Evolutionary conservation across 2,329 filamentous ascomycete species (phyloP).

Genomic region (Elsinoe ampelina): DNA sequence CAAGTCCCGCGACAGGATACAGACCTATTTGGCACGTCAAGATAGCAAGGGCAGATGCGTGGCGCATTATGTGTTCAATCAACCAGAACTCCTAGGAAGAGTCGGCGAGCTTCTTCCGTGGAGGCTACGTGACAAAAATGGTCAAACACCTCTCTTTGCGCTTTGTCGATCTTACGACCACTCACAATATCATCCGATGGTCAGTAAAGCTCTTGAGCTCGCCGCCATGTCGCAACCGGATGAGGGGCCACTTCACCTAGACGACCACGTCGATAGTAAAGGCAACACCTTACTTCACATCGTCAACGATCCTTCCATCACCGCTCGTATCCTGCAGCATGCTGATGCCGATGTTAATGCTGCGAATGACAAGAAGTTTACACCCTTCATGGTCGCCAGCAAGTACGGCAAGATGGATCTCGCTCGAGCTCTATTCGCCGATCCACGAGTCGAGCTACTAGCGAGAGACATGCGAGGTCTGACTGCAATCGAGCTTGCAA

Average conservation of each 20-base stretch:
- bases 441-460: slow-evolving; percentile 75
- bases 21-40: slow-evolving; percentile 61
- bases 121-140: slow-evolving; percentile 87
- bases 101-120: slow-evolving; percentile 76
- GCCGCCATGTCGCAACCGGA: slow-evolving; percentile 70
- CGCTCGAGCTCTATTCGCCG: slow-evolving; percentile 77
- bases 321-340: slow-evolving; percentile 62
- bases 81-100: slow-evolving; percentile 65
- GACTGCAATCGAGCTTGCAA: slow-evolving; percentile 90
- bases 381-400: slow-evolving; percentile 93
- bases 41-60: slow-evolving; percentile 81
- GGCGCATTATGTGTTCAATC: slow-evolving; percentile 94
- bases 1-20: slow-evolving; percentile 47
- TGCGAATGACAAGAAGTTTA: slow-evolving; percentile 89
- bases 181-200: slow-evolving; percentile 76
- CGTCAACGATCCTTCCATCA: slow-evolving; percentile 74
- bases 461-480: slow-evolving; percentile 78
- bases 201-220: slow-evolving; percentile 66
- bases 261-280: slow-evolving; percentile 85
- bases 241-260: slow-evolving; percentile 69
- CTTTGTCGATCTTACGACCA: slow-evolving; percentile 94
- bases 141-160: slow-evolving; percentile 94
- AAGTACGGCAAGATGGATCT: slow-evolving; percentile 95
- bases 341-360: slow-evolving; percentile 97
- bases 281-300: slow-evolving; percentile 96